Percentiles rank a stretch among this genome's conserved stretches.
phyloP scores from a whole-genome alignment of 352 stramenopile species.

The Phytophthora constricta region DNA sequence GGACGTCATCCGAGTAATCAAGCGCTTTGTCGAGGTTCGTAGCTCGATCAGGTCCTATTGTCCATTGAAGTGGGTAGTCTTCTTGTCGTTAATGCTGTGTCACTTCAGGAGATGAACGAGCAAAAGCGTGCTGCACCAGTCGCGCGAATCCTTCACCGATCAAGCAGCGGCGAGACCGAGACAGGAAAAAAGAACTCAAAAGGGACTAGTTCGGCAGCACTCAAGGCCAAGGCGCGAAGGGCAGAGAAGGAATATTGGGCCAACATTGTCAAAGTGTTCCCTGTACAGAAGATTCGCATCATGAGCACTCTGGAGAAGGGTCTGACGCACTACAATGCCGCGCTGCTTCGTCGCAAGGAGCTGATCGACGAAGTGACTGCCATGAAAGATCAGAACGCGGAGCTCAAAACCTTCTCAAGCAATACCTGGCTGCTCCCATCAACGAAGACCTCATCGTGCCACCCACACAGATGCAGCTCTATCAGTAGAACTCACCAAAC shows the following conservation, averaged over 20 bases:
- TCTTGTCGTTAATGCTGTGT: background rate
- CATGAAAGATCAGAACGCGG: conserved; percentile 85
- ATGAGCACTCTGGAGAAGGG: conserved; percentile 89
- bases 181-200: conserved; percentile 31
- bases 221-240: conserved; percentile 52
- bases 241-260: conserved; percentile 85
- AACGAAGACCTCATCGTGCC: conserved; percentile 88
- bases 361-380: conserved; percentile 80
- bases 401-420: conserved; percentile 92
- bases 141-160: conserved; percentile 50
- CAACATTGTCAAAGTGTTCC: conserved; percentile 77
- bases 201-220: conserved; percentile 27
- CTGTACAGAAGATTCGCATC: conserved; percentile 66
- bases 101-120: conserved; percentile 63
- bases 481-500: conserved; percentile 42
- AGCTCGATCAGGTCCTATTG: background rate
- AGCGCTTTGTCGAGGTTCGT: conserved; percentile 87
- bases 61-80: background rate
- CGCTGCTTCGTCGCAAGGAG: conserved; percentile 80
- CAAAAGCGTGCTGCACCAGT: conserved; percentile 69
- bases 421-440: conserved; percentile 87
- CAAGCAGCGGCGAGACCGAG: conserved; percentile 27
- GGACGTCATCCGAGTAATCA: conserved; percentile 88
- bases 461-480: conserved; percentile 84
- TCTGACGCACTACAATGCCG: conserved; percentile 82